Evolutionary conservation across 805 yeast species (phyloP), one percentile per base, ranked within the genome.

Genomic region (Metschnikowia hibisci): DNA sequence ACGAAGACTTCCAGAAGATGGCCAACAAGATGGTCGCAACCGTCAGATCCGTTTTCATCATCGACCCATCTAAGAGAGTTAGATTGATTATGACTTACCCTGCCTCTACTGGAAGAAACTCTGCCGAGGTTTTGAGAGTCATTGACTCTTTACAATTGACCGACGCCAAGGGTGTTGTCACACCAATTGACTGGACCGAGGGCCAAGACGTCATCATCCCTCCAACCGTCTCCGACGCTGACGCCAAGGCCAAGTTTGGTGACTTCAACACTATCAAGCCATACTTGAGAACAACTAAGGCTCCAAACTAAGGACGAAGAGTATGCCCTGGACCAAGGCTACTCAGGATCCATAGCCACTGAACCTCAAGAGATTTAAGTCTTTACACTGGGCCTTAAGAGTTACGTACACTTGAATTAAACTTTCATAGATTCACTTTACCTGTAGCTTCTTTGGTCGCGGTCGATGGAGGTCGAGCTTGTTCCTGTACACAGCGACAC

Each of bases 161-260:
- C 47, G 88, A 82, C 57, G 66, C 70, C 54, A 64, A 76, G 65
- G 77, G 81, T 49, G 65, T 82, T 47, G 81, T 82, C 42, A 82
- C 88, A 22, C 88, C 89, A 43, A 76, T 78, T 44, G 78, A 82
- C 69, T 82, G 88, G 89, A 76, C 77, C 50, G 79, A 77, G 32
- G 88, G 87, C 48, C 80, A 81, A 48, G 87, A 83, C 62, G 87
- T 82, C 35, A 81, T 83, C 52, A 80, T 83, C 47, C 86, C 83
- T 42, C 87, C 87, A 40, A 67, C 77, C 29, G 80, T 81, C 26
- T 67, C 78, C 13, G 77, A 81, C 55, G 79, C 72, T 27, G 80
- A 73, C 51, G 87, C 87, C 32, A 73, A 73, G 61, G 69, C 68
- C 37, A 62, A 76, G 60, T 81, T 80, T 64, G 85, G 85, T 39